Evolutionary conservation across 208 protist species (phyloP), one percentile per base, ranked within the genome.

Genomic region (Acanthamoeba castellanii): DNA sequence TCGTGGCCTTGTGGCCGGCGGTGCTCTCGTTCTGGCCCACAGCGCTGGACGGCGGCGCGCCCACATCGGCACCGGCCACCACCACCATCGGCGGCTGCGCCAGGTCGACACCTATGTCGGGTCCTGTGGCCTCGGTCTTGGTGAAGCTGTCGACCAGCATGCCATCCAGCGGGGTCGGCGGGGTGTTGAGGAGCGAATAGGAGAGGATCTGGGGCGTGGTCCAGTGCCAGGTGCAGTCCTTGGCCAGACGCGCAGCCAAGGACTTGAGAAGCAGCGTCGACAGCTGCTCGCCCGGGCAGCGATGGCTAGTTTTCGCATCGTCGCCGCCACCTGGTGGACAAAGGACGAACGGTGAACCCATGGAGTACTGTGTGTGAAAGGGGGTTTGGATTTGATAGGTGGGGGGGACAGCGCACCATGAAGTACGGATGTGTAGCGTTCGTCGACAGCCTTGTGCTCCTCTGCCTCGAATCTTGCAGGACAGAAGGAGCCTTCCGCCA

Each of bases 211-310:
- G 76, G 9, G 76, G 34, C 76, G 76, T 72, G 64, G 18, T 14
- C 76, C 76, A 84, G 37, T 84, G 42, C 76, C 76, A 84, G 34
- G 34, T 55, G 47, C 22, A 84, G 76, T 84, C 76, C 34, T 55
- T 47, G 47, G 47, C 47, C 42, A 84, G 37, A 4, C n/a, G 76
- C 25, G 76, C 76, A 0, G 76, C 76, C 34, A 55, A 18, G 5
- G 76, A 47, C 47, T 84, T 84, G 42, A 84, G 34, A 32, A 84
- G 13, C 7, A 84, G 47, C 37, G 20, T 52, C 22, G 76, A 47
- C 16, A 84, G 76, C 6, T 52, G 30, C 37, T 84, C 76, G 37
- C 76, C 76, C 0, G 76, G 2, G 47, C 76, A 84, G 13, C 76
- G 34, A 18, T 84, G 76, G 47, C 42, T 84, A 2, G 22, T 47